phyloP scores from a whole-genome alignment of 805 yeast genomes.

The Barnettozyma wickerhamii region DNA sequence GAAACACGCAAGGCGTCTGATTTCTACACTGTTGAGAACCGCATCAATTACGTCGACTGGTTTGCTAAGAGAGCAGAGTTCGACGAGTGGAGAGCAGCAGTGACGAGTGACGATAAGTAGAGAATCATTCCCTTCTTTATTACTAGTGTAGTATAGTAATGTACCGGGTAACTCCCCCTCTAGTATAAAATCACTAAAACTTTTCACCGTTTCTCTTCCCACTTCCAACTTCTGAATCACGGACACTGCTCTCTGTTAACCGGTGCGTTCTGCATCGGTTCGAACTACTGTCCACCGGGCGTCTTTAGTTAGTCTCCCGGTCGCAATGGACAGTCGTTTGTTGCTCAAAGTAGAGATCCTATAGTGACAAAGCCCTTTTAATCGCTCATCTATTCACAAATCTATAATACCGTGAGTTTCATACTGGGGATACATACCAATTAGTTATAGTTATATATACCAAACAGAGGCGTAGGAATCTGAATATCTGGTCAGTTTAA shows the following conservation, averaged over 20 bases:
- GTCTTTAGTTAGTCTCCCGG: background rate
- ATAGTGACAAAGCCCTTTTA: slow-evolving; percentile 8
- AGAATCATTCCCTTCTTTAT: no score
- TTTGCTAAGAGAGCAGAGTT: slow-evolving; percentile 7
- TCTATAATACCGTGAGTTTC: slow-evolving; percentile 11
- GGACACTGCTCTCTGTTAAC: slow-evolving; percentile 7
- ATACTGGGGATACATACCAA: slow-evolving; percentile 13
- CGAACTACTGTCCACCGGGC: slow-evolving; percentile 2
- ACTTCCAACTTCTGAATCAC: no score
- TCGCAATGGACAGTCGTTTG: slow-evolving; percentile 5
- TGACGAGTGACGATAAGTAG: background rate
- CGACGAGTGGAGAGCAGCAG: slow-evolving; percentile 4
- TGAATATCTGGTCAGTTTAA: no score
- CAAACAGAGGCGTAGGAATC: no score
- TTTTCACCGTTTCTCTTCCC: no score
- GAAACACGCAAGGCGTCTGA: slow-evolving; percentile 7
- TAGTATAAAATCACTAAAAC: no score
- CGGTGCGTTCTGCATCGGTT: slow-evolving; percentile 7
- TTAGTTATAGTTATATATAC: no score
- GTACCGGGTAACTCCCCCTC: background rate
- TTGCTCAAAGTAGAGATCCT: slow-evolving; percentile 5
- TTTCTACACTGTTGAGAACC: slow-evolving; percentile 5
- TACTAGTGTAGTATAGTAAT: no score
- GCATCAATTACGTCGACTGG: slow-evolving; percentile 9
- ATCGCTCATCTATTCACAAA: slow-evolving; percentile 12